Conservation (phyloP, 1,284 basidiomycete species). For the Paramarasmius palmivorus region DNA sequence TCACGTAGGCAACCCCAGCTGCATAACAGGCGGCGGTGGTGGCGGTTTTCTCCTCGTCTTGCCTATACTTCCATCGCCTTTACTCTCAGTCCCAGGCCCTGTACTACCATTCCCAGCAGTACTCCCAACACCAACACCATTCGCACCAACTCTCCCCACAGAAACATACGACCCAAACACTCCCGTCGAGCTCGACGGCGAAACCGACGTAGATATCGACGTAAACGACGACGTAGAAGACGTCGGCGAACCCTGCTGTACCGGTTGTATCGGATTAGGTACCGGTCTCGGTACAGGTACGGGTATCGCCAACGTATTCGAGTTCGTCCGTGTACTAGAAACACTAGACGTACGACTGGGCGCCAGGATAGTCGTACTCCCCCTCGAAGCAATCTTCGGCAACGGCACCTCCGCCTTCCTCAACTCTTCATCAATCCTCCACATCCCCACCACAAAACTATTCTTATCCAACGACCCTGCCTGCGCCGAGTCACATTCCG, state of each 20-base stretch:
- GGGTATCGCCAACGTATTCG: neutral
- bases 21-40: neutral
- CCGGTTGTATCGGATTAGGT: neutral
- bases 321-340: neutral
- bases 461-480: conserved; percentile 63
- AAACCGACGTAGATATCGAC: neutral
- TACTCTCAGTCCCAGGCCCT: no score
- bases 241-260: neutral
- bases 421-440: conserved; percentile 84
- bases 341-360: no score
- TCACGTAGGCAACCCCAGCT: neutral
- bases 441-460: conserved; percentile 75
- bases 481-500: conserved; percentile 60
- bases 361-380: no score
- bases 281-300: neutral
- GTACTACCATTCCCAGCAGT: no score
- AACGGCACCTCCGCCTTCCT: conserved; percentile 47
- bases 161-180: conserved; percentile 1
- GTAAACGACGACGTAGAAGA: neutral
- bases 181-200: neutral
- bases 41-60: neutral
- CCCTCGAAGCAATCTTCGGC: no score
- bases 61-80: no score
- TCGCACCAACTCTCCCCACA: conserved; percentile 1
- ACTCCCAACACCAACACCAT: neutral